phyloP scores from a whole-genome alignment of 1,139 yeast species.

The Kodamaea derodonti region DNA sequence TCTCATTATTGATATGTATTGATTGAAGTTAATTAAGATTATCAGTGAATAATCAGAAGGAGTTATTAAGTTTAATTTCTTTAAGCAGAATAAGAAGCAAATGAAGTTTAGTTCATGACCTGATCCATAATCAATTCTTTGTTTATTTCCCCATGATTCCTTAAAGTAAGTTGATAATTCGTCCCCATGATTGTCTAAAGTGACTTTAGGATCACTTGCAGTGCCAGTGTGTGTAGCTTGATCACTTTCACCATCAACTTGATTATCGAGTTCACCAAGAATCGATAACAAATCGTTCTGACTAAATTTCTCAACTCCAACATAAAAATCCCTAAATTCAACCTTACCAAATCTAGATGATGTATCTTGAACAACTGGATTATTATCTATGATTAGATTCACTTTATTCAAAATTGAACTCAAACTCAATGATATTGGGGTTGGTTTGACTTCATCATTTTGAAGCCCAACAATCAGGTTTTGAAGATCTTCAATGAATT shows the following conservation, averaged over 20 bases:
- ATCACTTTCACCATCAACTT: slow-evolving; percentile 10
- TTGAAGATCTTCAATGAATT: slow-evolving; percentile 59
- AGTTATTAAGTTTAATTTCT: slow-evolving; percentile 32
- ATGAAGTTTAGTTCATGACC: slow-evolving; percentile 93
- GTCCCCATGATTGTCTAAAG: slow-evolving; percentile 1
- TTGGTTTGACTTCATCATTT: slow-evolving; percentile 37
- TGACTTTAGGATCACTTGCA: slow-evolving; percentile 7
- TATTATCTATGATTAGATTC: slow-evolving; percentile 37
- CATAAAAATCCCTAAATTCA: slow-evolving; percentile 84
- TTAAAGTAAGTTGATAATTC: slow-evolving; percentile 53
- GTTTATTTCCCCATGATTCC: slow-evolving; percentile 82
- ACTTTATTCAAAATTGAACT: slow-evolving; percentile 44
- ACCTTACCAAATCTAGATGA: slow-evolving; percentile 85
- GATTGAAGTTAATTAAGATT: slow-evolving; percentile 60
- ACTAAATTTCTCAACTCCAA: slow-evolving; percentile 38
- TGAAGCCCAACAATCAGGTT: slow-evolving; percentile 65
- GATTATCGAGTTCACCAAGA: no score
- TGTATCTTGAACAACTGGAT: slow-evolving; percentile 69
- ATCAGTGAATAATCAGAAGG: slow-evolving; percentile 46
- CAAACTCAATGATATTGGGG: slow-evolving; percentile 25
- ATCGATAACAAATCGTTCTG: not conserved
- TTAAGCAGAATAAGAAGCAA: slow-evolving; percentile 59
- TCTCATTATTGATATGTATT: slow-evolving; percentile 53
- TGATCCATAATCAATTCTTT: slow-evolving; percentile 91
- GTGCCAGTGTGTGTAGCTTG: slow-evolving; percentile 3